phyloP scores from a whole-genome alignment of 1,284 basidiomycete genomes.

The Volvariella surrecta region DNA sequence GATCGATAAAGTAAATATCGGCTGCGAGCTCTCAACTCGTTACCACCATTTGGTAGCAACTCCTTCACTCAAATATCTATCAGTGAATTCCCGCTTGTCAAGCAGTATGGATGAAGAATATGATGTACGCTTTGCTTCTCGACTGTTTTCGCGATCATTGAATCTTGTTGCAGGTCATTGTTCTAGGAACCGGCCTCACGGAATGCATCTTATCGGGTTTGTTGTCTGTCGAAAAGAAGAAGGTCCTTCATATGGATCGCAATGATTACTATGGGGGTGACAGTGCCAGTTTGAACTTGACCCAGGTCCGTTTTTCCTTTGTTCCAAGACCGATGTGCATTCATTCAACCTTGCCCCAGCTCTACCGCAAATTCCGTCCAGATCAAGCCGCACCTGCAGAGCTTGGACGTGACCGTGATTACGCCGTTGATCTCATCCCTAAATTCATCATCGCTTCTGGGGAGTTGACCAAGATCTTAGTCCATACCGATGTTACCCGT shows the following conservation, averaged over 20 bases:
- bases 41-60: constrained; percentile 11
- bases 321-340: constrained; percentile 6
- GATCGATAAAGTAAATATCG: constrained; percentile 17
- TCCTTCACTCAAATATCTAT: constrained; percentile 11
- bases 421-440: constrained; percentile 91
- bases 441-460: constrained; percentile 99
- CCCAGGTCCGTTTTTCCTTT: constrained; percentile 65
- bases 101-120: constrained; percentile 82
- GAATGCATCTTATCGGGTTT: constrained; percentile 97
- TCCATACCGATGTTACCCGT: constrained; percentile 97
- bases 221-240: constrained; percentile 98
- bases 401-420: constrained; percentile 91
- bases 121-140: constrained; percentile 48
- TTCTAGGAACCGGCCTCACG: constrained; percentile 93
- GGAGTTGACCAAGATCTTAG: constrained; percentile 96
- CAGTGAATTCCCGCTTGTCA: constrained; percentile 11
- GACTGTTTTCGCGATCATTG: constrained; percentile 9
- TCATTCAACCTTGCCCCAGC: constrained; percentile 35
- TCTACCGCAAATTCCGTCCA: constrained; percentile 93
- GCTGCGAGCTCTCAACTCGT: constrained; percentile 6
- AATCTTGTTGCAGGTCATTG: constrained; percentile 61
- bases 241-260: constrained; percentile 99
- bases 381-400: constrained; percentile 64
- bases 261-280: constrained; percentile 99
- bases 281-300: constrained; percentile 94